Percentiles rank a stretch among this genome's conserved stretches.
These are phyloP conservation scores for thale cress (Arabidopsis thaliana) DNA, from an alignment of 345 rosid genomes.

Conservation along the genomic window TAIR10.1 NC_003076.8:26777501-26778000, in stretches of 20 bases:
- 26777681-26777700: constrained; percentile 21
- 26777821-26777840: constrained; percentile 44
- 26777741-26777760: constrained; percentile 36
- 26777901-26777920: constrained; percentile 72
- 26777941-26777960: constrained; percentile 45
- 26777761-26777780: constrained; percentile 25
- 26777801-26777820: constrained; percentile 38
- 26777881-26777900: constrained; percentile 60
- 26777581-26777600: constrained; percentile 44
- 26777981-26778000: constrained; percentile 56
- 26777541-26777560: constrained; percentile 73
- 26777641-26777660: constrained; percentile 12
- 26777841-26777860: constrained; percentile 45
- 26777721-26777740: constrained; percentile 44
- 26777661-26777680: constrained; percentile 16
- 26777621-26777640: constrained; percentile 40
- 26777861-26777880: constrained; percentile 69
- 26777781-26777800: constrained; percentile 29
- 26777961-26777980: constrained; percentile 38
- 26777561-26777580: constrained; percentile 75
- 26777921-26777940: constrained; percentile 84
- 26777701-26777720: constrained; percentile 41
- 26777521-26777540: constrained; percentile 79
- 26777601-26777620: constrained; percentile 11
- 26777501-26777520: constrained; percentile 68